Evolutionary conservation across 805 yeast genomes (phyloP), one percentile per base, ranked within the genome.

Genomic region (Nakazawaea pomicola): DNA sequence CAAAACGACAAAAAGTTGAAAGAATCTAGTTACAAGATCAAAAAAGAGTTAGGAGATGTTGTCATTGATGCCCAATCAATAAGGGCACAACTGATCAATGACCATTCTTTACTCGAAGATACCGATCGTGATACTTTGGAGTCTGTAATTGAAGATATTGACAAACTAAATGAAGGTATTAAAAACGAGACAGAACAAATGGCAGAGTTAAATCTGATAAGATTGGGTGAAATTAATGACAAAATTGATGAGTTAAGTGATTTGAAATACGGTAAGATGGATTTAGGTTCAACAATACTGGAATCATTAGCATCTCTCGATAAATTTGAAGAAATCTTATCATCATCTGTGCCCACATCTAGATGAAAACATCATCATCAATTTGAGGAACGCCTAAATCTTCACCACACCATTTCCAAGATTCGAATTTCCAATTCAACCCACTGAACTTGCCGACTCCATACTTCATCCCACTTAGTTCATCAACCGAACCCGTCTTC

Each of bases 391-490:
- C 43, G 8, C 30, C 43, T 15, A 38, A 33, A n/a, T 42, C 46
- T 23, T 61, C 67, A 1, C 76, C 78, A 5, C 74, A 46, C 88
- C 89, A 83, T 51, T 70, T 74, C 78, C 90, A 88, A 1, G 78
- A 83, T 45, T 89, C 95, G 54, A 80, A 93, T 29, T 80, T 85
- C 78, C 97, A 93, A 57, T 93, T 93, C 45, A 93, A 65, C 5
- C 80, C 76, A 46, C 77, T 76, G 41, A 83, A 76, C 45, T 78
- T 76, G 38, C 95, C 97, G 42, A 93, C 70, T 49, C 82, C 80
- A 50, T 81, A 85, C 3, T 81, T 74, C 21, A 76, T 72, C 9
- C 83, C 90, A 44, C 91, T 72, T 1, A 53, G 50, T 3, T 70
- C 71, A 31, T 66, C 73, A 28, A 80, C 66, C 3, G 74, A 76